Evolutionary conservation across 2,329 filamentous ascomycete genomes (phyloP), one percentile per base, ranked within the genome.

Genomic region (Colletotrichum truncatum): DNA sequence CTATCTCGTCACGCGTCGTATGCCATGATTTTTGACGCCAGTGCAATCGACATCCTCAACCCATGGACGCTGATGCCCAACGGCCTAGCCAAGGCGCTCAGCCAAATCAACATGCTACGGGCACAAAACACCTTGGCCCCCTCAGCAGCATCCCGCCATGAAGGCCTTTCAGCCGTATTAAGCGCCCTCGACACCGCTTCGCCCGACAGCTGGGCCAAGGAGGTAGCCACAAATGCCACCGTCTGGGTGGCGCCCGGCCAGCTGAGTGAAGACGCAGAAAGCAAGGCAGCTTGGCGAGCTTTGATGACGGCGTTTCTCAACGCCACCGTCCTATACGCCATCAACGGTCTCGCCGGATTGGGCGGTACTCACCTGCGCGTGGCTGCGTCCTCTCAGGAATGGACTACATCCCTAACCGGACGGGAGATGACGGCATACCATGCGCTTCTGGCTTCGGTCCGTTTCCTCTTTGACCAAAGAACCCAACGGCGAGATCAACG

Each of bases 401-500:
- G 0, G 4, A 14, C 4, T n/a, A 3, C 12, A 14, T 49, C 26
- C 14, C 30, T 36, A 6, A 14, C 36, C 1, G 4, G 1, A 1
- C 34, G 28, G 6, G 43, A 52, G 16, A 0, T 6, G 14, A 4
- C 45, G 9, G 60, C 60, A 0, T 59, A 59, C 11, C 14, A 36
- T 4, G 23, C 46, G 0, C 46, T 52, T 0, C 3, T 64, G 1
- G n/a, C 4, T 1, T n/a, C 45, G 0, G 41, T 59, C 3, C 60
- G 38, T 8, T 3, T 45, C 11, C 36, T 64, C 12, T 53, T 64
- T 18, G 34, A 43, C 23, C 54, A 64, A 46, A 59, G 60, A 32
- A 7, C 14, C 36, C 28, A 23, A 8, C 53, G 48, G 1, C 48
- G 11, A 9, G 3, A 30, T 7, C 0, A 3, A 1, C 21, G n/a